Base-by-base conservation (phyloP, 257 asterid genomes). In the Solanum pimpinellifolium region DNA sequence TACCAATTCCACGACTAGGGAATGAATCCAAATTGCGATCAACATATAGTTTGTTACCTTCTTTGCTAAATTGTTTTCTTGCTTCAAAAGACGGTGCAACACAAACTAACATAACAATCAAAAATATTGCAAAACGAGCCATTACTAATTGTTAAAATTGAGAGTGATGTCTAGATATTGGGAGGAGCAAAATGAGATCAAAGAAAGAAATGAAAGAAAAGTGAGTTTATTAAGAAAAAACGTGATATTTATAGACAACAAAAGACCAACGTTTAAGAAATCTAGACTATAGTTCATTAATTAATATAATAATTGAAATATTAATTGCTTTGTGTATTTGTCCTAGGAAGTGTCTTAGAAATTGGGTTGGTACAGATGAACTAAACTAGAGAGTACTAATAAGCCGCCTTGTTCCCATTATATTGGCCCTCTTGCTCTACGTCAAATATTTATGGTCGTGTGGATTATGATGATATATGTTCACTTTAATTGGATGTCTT, bases 331-430 rank as follows among this genome's bases (percentile, higher is more conserved):
- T 42, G 86, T 47, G 41, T 47, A 13, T 37, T 37, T 37, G 39
- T 31, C 62, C 20, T 37, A 10, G 5, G 76, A 80, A 80, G 27
- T 80, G 41, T 47, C 29, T 11, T 27, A 74, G 47, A 25, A 85
- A 49, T 78, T 74, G 80, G 81, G 87, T 59, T 88, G 89, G 88
- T 76, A 69, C 83, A 74, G 70, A 87, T 59, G 89, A 87, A 87
- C 81, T 81, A 72, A 41, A 39, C 56, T 74, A 4, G 18, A 65
- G 18, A 7, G 4, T 72, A 52, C 23, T 52, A 52, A 39, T 75
- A 78, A 87, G 83, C 66, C 72, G 86, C 83, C 86, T 42, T 84
- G 59, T 84, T 65, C n/a, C 59, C 41, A 73, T 35, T 72, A 72
- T 44, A 52, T 52, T 52, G 60, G 9, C 23, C 60, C 9, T 16